phyloP scores from a whole-genome alignment of 139 green algal genomes.

The Chlamydomonas sphaeroides region DNA sequence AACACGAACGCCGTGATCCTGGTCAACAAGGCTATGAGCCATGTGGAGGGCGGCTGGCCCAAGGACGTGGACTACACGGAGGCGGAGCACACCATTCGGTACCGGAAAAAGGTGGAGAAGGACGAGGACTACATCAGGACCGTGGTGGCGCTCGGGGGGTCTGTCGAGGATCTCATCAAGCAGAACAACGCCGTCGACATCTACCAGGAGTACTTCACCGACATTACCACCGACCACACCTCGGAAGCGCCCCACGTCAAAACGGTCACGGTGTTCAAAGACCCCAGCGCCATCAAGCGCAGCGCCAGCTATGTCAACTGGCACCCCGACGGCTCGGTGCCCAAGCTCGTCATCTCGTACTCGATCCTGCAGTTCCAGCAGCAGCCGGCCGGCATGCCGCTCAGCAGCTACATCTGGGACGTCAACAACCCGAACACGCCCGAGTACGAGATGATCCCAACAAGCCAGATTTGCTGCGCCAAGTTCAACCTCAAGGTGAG shows the following conservation, averaged over 20 bases:
- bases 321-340: conserved; percentile 80
- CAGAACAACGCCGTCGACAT: conserved; percentile 98
- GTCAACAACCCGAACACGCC: conserved; percentile 87
- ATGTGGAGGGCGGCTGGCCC: conserved; percentile 94
- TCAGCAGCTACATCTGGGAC: conserved; percentile 91
- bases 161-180: conserved; percentile 86
- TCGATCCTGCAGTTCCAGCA: conserved; percentile 89
- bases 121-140: conserved; percentile 95
- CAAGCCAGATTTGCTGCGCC: conserved; percentile 81
- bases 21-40: conserved; percentile 79
- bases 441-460: conserved; percentile 78
- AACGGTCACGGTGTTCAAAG: conserved; percentile 87
- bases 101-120: conserved; percentile 91
- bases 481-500: conserved; percentile 82
- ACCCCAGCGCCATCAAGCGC: conserved; percentile 75
- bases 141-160: conserved; percentile 69
- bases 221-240: conserved; percentile 61
- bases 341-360: conserved; percentile 82
- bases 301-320: conserved; percentile 78
- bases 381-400: conserved; percentile 75
- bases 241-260: conserved; percentile 75
- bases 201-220: conserved; percentile 93
- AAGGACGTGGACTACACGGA: conserved; percentile 94
- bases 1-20: conserved; percentile 86
- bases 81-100: conserved; percentile 87